phyloP scores from a whole-genome alignment of 2,329 filamentous ascomycete genomes.

The Anthostomella pinea region DNA sequence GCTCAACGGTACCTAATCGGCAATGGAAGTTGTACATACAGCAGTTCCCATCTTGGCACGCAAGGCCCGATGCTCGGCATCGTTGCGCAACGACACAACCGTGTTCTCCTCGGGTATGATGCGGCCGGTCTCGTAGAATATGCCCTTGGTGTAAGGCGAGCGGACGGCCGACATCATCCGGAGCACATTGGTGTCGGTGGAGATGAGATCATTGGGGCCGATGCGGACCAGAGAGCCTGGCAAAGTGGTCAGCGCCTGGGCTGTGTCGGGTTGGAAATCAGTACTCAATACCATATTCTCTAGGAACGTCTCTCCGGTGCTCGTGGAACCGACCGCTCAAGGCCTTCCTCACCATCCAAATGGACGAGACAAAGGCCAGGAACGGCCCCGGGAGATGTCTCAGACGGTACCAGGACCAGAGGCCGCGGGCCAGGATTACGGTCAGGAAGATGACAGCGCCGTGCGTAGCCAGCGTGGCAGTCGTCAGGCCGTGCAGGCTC shows the following conservation, averaged over 20 bases:
- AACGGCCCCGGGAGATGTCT: conserved; percentile 31
- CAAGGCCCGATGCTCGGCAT: conserved; percentile 35
- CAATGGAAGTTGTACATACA: conserved; percentile 27
- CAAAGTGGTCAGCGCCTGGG: not conserved
- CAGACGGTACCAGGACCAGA: conserved; percentile 28
- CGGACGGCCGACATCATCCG: conserved; percentile 34
- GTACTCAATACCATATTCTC: conserved; percentile 15
- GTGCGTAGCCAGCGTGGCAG: conserved; percentile 10
- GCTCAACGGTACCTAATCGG: too few relatives aligned
- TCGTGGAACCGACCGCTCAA: conserved; percentile 24
- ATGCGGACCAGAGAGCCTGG: conserved; percentile 24
- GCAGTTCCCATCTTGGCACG: conserved; percentile 44
- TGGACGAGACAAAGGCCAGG: conserved; percentile 21
- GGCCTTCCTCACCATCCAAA: conserved; percentile 28
- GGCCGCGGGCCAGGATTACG: conserved; percentile 1
- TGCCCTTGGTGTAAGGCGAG: conserved; percentile 36
- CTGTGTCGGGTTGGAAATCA: not conserved
- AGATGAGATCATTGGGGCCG: conserved; percentile 26
- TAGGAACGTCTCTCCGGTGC: conserved; percentile 18
- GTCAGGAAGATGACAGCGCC: conserved; percentile 8
- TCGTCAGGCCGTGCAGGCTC: conserved; percentile 3
- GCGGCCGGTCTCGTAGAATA: conserved; percentile 37
- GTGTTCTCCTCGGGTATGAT: conserved; percentile 36
- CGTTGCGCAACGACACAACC: conserved; percentile 35
- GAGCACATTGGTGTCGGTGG: conserved; percentile 20